phyloP scores from a whole-genome alignment of 805 yeast genomes.

The Sugiyamaella americana region DNA sequence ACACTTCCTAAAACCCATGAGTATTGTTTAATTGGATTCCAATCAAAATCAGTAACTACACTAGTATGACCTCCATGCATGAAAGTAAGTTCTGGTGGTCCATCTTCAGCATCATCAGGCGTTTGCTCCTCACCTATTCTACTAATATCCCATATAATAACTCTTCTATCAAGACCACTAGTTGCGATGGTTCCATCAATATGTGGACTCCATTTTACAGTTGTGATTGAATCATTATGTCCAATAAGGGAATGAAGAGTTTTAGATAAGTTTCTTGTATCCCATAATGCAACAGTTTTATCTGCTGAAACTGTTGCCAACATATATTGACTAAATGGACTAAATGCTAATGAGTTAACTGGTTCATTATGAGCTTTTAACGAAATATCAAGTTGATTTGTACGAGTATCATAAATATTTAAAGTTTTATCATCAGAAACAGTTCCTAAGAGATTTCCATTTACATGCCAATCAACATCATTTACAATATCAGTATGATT shows the following conservation, averaged over 20 bases:
- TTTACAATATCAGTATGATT: slow-evolving; percentile 38
- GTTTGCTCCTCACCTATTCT: slow-evolving; percentile 48
- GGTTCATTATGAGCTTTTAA: slow-evolving; percentile 45
- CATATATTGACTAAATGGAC: slow-evolving; percentile 46
- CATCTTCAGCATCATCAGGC: slow-evolving; percentile 49
- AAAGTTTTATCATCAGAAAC: slow-evolving; percentile 63
- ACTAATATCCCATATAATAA: slow-evolving; percentile 67
- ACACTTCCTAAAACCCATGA: slow-evolving; percentile 54
- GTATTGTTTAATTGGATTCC: slow-evolving; percentile 52
- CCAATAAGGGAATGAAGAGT: slow-evolving; percentile 66
- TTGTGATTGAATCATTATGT: slow-evolving; percentile 51
- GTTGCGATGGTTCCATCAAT: slow-evolving; percentile 52
- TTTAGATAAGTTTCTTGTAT: slow-evolving; percentile 52
- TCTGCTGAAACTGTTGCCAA: slow-evolving; percentile 78
- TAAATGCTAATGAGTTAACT: slow-evolving; percentile 65
- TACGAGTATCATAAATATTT: slow-evolving; percentile 55
- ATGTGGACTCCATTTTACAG: slow-evolving; percentile 48
- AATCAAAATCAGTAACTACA: slow-evolving; percentile 56
- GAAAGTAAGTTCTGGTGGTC: slow-evolving; percentile 72
- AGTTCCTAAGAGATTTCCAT: slow-evolving; percentile 52
- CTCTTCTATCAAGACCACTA: slow-evolving; percentile 60
- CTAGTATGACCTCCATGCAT: slow-evolving; percentile 86
- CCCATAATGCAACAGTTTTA: slow-evolving; percentile 67
- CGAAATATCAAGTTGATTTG: not conserved
- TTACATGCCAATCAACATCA: slow-evolving; percentile 55